A percentile compares a stretch with the other conserved stretches of the same genome.
These are phyloP conservation scores for Colletotrichum musae DNA, from an alignment of 2,329 filamentous ascomycete genomes.

Conservation along the genomic window DNA sequence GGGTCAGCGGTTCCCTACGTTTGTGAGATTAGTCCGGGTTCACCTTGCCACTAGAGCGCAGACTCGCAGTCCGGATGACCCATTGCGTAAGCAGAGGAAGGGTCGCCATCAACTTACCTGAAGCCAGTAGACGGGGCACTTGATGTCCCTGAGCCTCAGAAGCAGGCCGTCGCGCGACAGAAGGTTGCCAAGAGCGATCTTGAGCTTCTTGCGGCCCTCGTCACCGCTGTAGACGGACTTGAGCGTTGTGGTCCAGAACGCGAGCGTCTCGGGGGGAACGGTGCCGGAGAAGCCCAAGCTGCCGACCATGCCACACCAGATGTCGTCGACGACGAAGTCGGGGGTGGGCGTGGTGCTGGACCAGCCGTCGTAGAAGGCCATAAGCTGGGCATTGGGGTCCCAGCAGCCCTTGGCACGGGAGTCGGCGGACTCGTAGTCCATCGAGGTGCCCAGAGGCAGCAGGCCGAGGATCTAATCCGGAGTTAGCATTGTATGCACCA, in stretches of 20 bases:
- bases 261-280: slow-evolving; percentile 52
- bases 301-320: slow-evolving; percentile 61
- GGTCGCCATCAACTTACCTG: slow-evolving; percentile 54
- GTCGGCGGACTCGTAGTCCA: slow-evolving; percentile 66
- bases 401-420: slow-evolving; percentile 64
- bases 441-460: slow-evolving; percentile 64
- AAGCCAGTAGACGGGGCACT: slow-evolving; percentile 67
- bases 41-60: neutral
- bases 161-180: slow-evolving; percentile 64
- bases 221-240: slow-evolving; percentile 64
- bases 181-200: slow-evolving; percentile 61
- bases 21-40: neutral
- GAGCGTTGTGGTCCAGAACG: slow-evolving; percentile 63
- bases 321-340: slow-evolving; percentile 63
- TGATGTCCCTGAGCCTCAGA: slow-evolving; percentile 60
- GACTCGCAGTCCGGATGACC: neutral
- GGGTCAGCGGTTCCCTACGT: slow-evolving; percentile 61
- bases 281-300: slow-evolving; percentile 61
- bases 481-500: too few species aligned
- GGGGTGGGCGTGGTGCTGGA: slow-evolving; percentile 55
- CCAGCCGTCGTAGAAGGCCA: slow-evolving; percentile 60
- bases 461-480: slow-evolving; percentile 60
- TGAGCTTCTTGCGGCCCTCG: slow-evolving; percentile 63
- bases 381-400: slow-evolving; percentile 60
- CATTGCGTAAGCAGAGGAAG: neutral